Conservation (phyloP, 495 filamentous ascomycete species). For the Aspergillus sclerotioniger region DNA sequence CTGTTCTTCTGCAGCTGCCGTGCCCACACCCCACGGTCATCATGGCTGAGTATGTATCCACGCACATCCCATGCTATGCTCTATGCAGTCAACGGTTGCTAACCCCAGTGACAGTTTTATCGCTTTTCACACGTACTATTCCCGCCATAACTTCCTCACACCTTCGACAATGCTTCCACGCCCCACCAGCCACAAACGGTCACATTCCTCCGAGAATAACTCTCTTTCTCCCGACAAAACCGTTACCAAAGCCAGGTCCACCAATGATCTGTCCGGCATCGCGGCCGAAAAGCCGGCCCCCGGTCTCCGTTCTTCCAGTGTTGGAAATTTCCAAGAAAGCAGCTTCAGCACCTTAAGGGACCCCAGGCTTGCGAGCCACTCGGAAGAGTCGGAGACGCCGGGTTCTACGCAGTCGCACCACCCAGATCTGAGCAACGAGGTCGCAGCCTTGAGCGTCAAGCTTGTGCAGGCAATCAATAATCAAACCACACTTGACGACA, state of each 20-base stretch:
- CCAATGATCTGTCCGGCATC: slow-evolving; percentile 38
- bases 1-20: slow-evolving; percentile 2
- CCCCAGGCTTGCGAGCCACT: slow-evolving; percentile 38
- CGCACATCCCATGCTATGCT: not conserved
- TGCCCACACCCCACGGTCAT: slow-evolving; percentile 18
- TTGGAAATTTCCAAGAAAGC: slow-evolving; percentile 34
- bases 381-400: slow-evolving; percentile 35
- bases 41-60: slow-evolving; percentile 48
- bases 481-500: slow-evolving; percentile 90
- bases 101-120: slow-evolving; percentile 34
- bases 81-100: slow-evolving; percentile 7
- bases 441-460: slow-evolving; percentile 89
- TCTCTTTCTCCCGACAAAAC: slow-evolving; percentile 40
- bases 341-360: slow-evolving; percentile 53
- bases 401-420: slow-evolving; percentile 51
- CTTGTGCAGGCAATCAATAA: slow-evolving; percentile 96
- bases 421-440: slow-evolving; percentile 82
- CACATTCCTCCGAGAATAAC: slow-evolving; percentile 42
- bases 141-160: slow-evolving; percentile 36
- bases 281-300: slow-evolving; percentile 23
- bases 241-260: slow-evolving; percentile 45
- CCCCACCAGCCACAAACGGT: slow-evolving; percentile 40
- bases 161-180: slow-evolving; percentile 47
- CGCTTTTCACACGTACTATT: slow-evolving; percentile 44
- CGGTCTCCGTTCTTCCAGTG: slow-evolving; percentile 24